Base-by-base conservation (phyloP, 208 protist genomes). In the Acanthamoeba polyphaga region DNA sequence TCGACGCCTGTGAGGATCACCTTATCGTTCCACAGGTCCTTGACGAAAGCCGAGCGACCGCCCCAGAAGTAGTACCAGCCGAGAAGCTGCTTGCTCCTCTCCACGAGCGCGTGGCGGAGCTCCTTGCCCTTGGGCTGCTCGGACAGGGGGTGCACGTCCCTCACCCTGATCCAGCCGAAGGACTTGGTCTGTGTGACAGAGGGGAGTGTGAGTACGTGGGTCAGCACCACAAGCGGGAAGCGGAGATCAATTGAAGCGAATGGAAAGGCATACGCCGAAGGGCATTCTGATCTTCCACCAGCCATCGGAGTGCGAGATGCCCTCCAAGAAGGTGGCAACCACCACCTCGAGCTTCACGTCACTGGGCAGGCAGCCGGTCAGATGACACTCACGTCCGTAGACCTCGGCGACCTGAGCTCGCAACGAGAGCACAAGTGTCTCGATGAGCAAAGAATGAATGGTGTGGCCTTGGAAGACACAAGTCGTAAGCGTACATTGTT, bases 41-140 rank as follows among this genome's bases (percentile, higher is more conserved):
- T 92, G 27, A 92, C 87, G 24, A 92, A 92, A 6, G 87, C 87
- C 24, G 87, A 92, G 34, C 87, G 87, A 68, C 87, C 87, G 38
- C 87, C 87, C 87, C 87, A 92, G 87, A 92, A 92, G 62, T 92
- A 92, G 32, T 92, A 88, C 87, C 87, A 92, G 53, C 87, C 87
- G 8, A 92, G 46, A 29, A 92, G 64, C 62, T 92, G 87, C 62
- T 92, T 92, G 62, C 87, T 92, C n/a, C 87, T 10, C 66, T 92
- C 87, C n/a, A 92, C 87, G 17, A 92, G 58, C 5, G 87, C 87
- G n/a, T 92, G 58, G 32, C 87, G 58, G 5, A 92, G 66, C 62
- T 92, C 87, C 24, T n/a, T 76, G 66, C 87, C 87, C 60, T 19
- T 74, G 38, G 87, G 87, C 29, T 78, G 58, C 22, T 70, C 66